Conservation (phyloP, 345 rosid genomes). For the Noccaea bulbosa region DNA sequence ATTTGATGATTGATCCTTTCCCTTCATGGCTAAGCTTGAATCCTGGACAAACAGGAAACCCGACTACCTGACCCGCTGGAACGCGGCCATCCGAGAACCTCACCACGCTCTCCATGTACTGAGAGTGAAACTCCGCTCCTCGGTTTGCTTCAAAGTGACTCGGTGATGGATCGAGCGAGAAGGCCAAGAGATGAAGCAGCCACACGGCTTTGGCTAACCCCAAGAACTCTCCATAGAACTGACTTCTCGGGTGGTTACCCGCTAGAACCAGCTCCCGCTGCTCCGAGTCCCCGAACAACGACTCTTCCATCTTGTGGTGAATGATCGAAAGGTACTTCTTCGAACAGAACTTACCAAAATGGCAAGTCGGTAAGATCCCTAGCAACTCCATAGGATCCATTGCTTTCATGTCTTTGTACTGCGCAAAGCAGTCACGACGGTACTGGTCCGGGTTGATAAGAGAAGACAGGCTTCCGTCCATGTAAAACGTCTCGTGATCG, state of each 20-base stretch:
- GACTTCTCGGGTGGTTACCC: slow-evolving; percentile 81
- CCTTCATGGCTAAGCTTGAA: slow-evolving; percentile 73
- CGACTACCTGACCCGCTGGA: slow-evolving; percentile 77
- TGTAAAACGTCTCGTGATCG: slow-evolving; percentile 90
- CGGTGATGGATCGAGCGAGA: slow-evolving; percentile 85
- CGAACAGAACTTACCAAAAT: slow-evolving; percentile 87
- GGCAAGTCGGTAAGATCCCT: slow-evolving; percentile 81
- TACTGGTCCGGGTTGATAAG: slow-evolving; percentile 79
- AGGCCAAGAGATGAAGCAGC: slow-evolving; percentile 93
- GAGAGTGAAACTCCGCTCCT: slow-evolving; percentile 81
- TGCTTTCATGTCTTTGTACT: slow-evolving; percentile 88
- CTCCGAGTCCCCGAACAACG: slow-evolving; percentile 83
- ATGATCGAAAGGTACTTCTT: slow-evolving; percentile 80
- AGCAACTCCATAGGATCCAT: slow-evolving; percentile 93
- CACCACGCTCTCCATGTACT: slow-evolving; percentile 87
- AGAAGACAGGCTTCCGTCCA: slow-evolving; percentile 88
- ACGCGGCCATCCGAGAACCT: slow-evolving; percentile 60
- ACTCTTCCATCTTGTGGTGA: slow-evolving; percentile 94
- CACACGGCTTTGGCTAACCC: slow-evolving; percentile 81
- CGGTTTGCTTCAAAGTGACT: slow-evolving; percentile 82
- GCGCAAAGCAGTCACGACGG: slow-evolving; percentile 83
- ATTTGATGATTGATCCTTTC: slow-evolving; percentile 69
- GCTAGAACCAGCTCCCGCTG: slow-evolving; percentile 66
- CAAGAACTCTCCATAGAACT: slow-evolving; percentile 82
- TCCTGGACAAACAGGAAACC: slow-evolving; percentile 87